Base-by-base conservation (phyloP, 177 flowering plant genomes). In the Vitis hybrid region DNA sequence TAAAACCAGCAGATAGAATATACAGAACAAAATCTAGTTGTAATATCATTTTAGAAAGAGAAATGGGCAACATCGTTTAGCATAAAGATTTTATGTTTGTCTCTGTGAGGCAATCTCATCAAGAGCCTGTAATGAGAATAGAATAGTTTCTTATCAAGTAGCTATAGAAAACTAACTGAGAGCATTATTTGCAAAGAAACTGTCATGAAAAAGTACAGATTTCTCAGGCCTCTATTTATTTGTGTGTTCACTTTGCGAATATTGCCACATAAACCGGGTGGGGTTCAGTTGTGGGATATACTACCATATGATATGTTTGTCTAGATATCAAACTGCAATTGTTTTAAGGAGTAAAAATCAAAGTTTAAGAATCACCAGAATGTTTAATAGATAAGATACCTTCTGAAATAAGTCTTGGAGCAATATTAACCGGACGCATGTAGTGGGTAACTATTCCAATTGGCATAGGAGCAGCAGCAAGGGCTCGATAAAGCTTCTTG, bases 401-500 rank as follows among this genome's bases (percentile, higher is more conserved):
- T 86, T 83, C 81, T 19, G 97, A 89, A 66, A 92, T 69, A 69
- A 94, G 78, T 74, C 95, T 86, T 55, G 98, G 98, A 66, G 98
- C 97, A 12, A 82, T 73, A 71, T 87, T 89, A 60, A 85, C 67
- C 10, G 97, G 97, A 59, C 94, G 92, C 98, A 94, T 94, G 76
- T 89, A 92, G 71, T 94, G 97, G 67, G 89, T 83, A 53, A 92
- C 71, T 60, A 88, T 70, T 72, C 98, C 98, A 79, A 77, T 51
- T 18, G 91, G 89, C 68, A 94, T 75, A 66, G 95, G 97, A 70
- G 92, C 89, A 77, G 92, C 89, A 76, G 92, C 89, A 77, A 94
- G 91, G 66, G 97, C 98, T 74, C 84, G 91, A 83, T 94, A 94
- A 64, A 88, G 89, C 82, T 94, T 94, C 83, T 86, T 90, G 63